A percentile compares a stretch with the other conserved stretches of the same genome.
Evolutionary conservation across 1,139 yeast genomes (phyloP).

Genomic region (Candida tetrigidarum): DNA sequence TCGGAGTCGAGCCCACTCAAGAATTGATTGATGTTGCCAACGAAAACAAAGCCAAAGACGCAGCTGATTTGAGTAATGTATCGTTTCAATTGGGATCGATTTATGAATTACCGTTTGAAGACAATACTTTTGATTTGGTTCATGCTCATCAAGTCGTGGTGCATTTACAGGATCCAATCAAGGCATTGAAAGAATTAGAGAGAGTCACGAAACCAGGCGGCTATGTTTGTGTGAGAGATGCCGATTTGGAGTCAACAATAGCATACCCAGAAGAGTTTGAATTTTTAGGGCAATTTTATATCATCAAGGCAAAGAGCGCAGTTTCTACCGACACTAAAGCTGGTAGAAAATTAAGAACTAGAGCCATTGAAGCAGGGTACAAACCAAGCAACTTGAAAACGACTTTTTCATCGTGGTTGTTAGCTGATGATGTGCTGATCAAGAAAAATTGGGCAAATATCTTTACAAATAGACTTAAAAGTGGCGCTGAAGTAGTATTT

Average conservation of each 20-base stretch:
- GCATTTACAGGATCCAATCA: slow-evolving; percentile 37
- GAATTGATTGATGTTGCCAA: slow-evolving; percentile 33
- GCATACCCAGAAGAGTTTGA: slow-evolving; percentile 26
- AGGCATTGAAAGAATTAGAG: slow-evolving; percentile 33
- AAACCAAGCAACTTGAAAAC: slow-evolving; percentile 15
- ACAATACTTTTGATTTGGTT: slow-evolving; percentile 41
- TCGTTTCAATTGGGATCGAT: slow-evolving; percentile 34
- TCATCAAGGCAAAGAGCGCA: slow-evolving; percentile 12
- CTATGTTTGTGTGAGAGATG: slow-evolving; percentile 36
- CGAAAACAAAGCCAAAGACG: slow-evolving; percentile 20
- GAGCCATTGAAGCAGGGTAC: slow-evolving; percentile 27
- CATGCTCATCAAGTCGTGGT: slow-evolving; percentile 43
- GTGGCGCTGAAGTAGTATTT: slow-evolving; percentile 17
- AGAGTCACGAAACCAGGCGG: slow-evolving; percentile 46
- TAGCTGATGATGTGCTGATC: slow-evolving; percentile 14
- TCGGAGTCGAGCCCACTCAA: slow-evolving; percentile 38
- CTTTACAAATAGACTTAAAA: slow-evolving; percentile 17
- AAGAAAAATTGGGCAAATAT: slow-evolving; percentile 16
- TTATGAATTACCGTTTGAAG: slow-evolving; percentile 35
- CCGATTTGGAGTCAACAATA: slow-evolving; percentile 25
- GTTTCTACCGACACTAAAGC: slow-evolving; percentile 21
- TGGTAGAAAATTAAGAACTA: slow-evolving; percentile 22
- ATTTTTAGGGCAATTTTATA: slow-evolving; percentile 15
- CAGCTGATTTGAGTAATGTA: slow-evolving; percentile 23
- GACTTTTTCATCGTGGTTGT: slow-evolving; percentile 22